Evolutionary conservation across 495 filamentous ascomycete genomes (phyloP).

Genomic region (Trichoderma gamsii): DNA sequence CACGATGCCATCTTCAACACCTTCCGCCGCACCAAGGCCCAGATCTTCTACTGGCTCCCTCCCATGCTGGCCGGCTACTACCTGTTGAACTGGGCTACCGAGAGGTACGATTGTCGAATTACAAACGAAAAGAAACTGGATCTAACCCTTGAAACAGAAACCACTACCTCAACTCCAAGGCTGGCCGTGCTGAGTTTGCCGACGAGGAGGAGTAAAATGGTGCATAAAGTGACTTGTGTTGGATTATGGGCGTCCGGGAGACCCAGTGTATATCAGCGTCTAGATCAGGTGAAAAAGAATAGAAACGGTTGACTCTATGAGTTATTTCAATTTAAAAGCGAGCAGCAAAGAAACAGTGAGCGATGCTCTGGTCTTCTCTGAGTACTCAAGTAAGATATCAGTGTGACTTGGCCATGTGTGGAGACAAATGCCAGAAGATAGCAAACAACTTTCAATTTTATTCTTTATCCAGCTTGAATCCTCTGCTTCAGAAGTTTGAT

Average conservation of each 20-base stretch:
- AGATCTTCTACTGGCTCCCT: constrained; percentile 78
- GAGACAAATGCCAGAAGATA: too few species aligned
- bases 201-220: constrained; percentile 38
- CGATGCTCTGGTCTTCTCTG: too few species aligned
- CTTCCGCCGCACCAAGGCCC: constrained; percentile 51
- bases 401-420: too few species aligned
- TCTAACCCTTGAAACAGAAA: constrained; percentile 53
- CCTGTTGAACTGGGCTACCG: constrained; percentile 77
- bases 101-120: constrained; percentile 46
- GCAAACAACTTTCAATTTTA: too few species aligned
- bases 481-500: too few species aligned
- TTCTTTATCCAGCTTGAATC: too few species aligned
- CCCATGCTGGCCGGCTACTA: constrained; percentile 70
- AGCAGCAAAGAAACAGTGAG: too few species aligned
- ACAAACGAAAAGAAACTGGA: not conserved
- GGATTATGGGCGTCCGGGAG: constrained; percentile 15
- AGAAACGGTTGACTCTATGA: constrained; percentile 11
- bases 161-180: constrained; percentile 88
- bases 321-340: not conserved
- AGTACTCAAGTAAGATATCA: too few species aligned
- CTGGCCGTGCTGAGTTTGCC: constrained; percentile 58
- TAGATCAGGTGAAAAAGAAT: constrained; percentile 15
- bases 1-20: constrained; percentile 59
- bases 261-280: constrained; percentile 14
- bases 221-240: constrained; percentile 14